Base-by-base conservation (phyloP, 2,329 filamentous ascomycete genomes). In the Chaetoscypha palmicola region DNA sequence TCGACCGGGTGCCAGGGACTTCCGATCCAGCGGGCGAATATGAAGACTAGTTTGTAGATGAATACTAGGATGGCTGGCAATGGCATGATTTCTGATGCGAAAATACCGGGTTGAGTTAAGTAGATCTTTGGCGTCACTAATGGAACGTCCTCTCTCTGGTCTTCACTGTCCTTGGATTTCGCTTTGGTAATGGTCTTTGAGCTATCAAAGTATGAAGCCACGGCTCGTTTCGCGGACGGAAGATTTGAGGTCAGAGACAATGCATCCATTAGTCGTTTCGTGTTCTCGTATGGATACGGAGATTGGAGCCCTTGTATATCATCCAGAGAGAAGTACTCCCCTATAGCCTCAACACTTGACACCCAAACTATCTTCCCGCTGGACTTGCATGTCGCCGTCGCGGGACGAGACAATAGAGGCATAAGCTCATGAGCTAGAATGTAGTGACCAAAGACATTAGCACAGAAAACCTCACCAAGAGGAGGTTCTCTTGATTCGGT, bases 391-490 rank as follows among this genome's bases (percentile, higher is more conserved):
- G 54, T 47, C 5, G 54, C 33, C 3, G 58, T 52, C 20, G 54
- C 48, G 14, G 57, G 52, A 8, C 45, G 52, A 26, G 58, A 62
- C 5, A 98, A 73, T 9, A 96, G 70, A 0, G 87, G 83, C 53
- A 84, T 74, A 9, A 97, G 73, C 59, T 83, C 79, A 63, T 95
- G 90, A 12, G 79, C 78, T 19, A 98, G 78, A 58, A 96, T 68
- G 62, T 98, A 97, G 67, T 98, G 92, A 0, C 92, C 92, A 61
- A 98, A 97, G 22, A 95, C 76, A 60, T 97, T 97, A 38, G 91
- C 83, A 62, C 83, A 84, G 62, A 97, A 98, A 14, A 95, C 79
- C 53, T 87, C 74, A 2, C 88, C 90, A 1, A 98, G 68, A 4
- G 70, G 67, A 1, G 83, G 80, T 46, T 80, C 76, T 12, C 66